Percentiles rank a stretch among this genome's conserved stretches.
phyloP scores from a whole-genome alignment of 768 basidiomycete genomes.

The Leccinum subgranulosum region DNA sequence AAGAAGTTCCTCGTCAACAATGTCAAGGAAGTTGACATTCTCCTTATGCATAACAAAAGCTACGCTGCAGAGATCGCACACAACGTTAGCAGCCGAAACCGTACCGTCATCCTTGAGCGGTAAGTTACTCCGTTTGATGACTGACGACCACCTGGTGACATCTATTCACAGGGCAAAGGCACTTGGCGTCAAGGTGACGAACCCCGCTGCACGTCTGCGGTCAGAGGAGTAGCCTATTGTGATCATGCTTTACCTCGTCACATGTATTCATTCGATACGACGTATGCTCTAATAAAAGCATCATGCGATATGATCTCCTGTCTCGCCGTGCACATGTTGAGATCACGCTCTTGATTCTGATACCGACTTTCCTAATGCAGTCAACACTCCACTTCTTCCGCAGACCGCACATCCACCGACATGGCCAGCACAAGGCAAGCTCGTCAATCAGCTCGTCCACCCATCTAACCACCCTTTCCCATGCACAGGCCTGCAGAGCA shows the following conservation, averaged over 20 bases:
- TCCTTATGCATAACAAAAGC: conserved; percentile 97
- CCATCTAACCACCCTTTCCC: background rate
- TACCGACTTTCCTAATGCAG: conserved; percentile 26
- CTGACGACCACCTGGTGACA: conserved; percentile 6
- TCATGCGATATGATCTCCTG: conserved; percentile 13
- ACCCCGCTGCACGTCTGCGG: conserved; percentile 87
- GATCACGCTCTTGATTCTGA: background rate
- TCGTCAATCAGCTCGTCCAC: background rate
- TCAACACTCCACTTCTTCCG: conserved; percentile 14
- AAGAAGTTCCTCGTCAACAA: conserved; percentile 97
- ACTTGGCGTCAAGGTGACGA: conserved; percentile 90
- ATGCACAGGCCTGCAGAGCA: conserved; percentile 63
- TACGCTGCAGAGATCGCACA: conserved; percentile 97
- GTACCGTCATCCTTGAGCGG: conserved; percentile 87
- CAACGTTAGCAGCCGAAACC: conserved; percentile 94
- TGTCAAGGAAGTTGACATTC: conserved; percentile 88
- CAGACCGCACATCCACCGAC: conserved; percentile 10
- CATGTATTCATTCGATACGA: conserved; percentile 50
- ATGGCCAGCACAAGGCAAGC: conserved; percentile 30
- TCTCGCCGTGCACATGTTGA: background rate
- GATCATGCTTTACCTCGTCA: conserved; percentile 33
- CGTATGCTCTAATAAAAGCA: conserved; percentile 39
- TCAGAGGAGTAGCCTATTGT: conserved; percentile 77
- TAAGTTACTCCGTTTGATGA: conserved; percentile 30
- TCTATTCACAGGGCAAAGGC: conserved; percentile 63